Base-by-base conservation (phyloP, 2,329 filamentous ascomycete genomes). In the Xylariaceae sp. region DNA sequence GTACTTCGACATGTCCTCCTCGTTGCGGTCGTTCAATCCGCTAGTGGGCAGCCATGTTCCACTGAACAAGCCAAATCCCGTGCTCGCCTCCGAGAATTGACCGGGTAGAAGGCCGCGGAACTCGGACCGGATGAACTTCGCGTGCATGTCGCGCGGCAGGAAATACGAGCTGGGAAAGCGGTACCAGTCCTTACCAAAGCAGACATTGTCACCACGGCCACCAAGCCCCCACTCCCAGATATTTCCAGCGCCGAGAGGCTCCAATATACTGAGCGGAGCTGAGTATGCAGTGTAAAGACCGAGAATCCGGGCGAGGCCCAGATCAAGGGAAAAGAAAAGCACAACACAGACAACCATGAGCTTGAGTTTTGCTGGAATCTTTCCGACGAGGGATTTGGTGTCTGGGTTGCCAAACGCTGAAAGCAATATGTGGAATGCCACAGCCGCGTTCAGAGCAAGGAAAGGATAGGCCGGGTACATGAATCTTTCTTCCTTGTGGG, bases 381-480 rank as follows among this genome's bases (percentile, higher is more conserved):
- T 88, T 61, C 88, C 87, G 34, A 87, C 72, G 3, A 93, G 69
- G 0, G 83, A 83, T 66, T 82, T 85, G 0, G 88, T 85, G 61
- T 90, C 82, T 1, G 82, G 82, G 18, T 85, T 87, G 15, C 92
- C 91, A 52, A 96, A 76, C 44, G 88, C 87, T 10, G 86, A 80
- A 13, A 97, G 80, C 1, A 95, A 70, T 59, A 95, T 88, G 72
- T 97, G 92, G 42, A 95, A 77, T 3, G 90, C 84, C 56, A 97
- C 82, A 7, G 93, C 89, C 2, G 92, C 92, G 69, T 96, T 97
- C 42, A 99, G 80, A 0, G 89, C 88, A 44, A 99, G 80, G 64
- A 93, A 91, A 0, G 94, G 94, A 69, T 99, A 99, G 1, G 86
- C 89, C 0, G 94, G 94, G 70, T 96, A 99, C 92, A 99, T 97